Evolutionary conservation across 2,329 filamentous ascomycete genomes (phyloP).

Genomic region (Sphaerulina musiva): DNA sequence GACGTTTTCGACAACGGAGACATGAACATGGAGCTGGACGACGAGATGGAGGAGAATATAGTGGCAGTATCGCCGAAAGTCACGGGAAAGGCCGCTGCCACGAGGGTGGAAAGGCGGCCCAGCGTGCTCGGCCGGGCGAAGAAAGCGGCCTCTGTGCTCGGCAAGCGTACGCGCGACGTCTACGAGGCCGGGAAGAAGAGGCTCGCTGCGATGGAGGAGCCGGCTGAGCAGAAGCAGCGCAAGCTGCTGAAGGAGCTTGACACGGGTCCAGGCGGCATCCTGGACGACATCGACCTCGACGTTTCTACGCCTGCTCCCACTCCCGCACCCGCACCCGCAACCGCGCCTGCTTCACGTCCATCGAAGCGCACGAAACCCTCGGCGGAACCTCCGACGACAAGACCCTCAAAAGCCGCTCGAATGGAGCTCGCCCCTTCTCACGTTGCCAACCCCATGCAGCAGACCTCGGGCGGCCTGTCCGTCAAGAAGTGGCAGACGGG

Average conservation of each 20-base stretch:
- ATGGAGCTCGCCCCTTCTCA: slow-evolving; percentile 22
- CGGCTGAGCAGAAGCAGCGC: slow-evolving; percentile 20
- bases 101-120: slow-evolving; percentile 19
- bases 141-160: slow-evolving; percentile 31
- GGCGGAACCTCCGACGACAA: not conserved
- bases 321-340: not conserved
- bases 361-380: slow-evolving; percentile 26
- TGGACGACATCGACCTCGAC: not conserved
- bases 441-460: slow-evolving; percentile 24
- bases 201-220: slow-evolving; percentile 25
- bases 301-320: not conserved
- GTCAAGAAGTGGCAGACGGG: slow-evolving; percentile 73
- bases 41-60: slow-evolving; percentile 32
- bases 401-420: slow-evolving; percentile 13
- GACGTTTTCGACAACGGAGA: slow-evolving; percentile 30
- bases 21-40: slow-evolving; percentile 45
- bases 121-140: slow-evolving; percentile 31
- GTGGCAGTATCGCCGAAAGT: slow-evolving; percentile 8
- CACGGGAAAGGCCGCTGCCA: slow-evolving; percentile 13
- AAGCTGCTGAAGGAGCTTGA: slow-evolving; percentile 31
- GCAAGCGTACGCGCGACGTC: slow-evolving; percentile 34
- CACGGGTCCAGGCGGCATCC: slow-evolving; percentile 22
- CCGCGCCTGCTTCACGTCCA: slow-evolving; percentile 15
- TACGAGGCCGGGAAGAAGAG: slow-evolving; percentile 36
- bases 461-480: slow-evolving; percentile 36